Conservation (phyloP, 2,329 filamentous ascomycete species). For the Pyricularia grisea region DNA sequence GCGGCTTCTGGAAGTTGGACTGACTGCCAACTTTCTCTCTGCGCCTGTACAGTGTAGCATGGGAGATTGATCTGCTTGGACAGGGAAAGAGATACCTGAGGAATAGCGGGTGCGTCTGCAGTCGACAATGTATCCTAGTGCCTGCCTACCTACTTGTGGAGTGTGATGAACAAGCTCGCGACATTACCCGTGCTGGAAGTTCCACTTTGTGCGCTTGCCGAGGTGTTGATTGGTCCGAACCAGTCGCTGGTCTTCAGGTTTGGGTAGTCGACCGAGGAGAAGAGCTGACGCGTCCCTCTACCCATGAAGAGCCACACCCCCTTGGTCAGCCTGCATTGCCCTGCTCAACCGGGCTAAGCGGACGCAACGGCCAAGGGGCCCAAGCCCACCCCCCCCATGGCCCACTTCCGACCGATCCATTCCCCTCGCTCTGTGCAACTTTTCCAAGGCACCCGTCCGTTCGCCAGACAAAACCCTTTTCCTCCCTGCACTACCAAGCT, state of each 20-base stretch:
- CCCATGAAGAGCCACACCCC: background rate
- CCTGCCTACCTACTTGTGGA: background rate
- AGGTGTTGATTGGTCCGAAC: background rate
- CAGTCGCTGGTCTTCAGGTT: conserved; percentile 2
- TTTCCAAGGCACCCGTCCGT: conserved; percentile 4
- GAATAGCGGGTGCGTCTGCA: background rate
- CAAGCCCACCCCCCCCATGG: conserved; percentile 3
- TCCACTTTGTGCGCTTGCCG: background rate
- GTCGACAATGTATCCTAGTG: background rate
- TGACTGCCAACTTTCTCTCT: background rate
- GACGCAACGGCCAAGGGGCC: conserved; percentile 1
- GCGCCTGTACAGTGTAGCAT: background rate
- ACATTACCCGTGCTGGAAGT: background rate
- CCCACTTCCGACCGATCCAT: conserved; percentile 2
- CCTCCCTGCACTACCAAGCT: background rate
- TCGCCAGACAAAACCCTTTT: conserved; percentile 5
- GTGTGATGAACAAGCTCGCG: background rate
- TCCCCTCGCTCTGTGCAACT: background rate
- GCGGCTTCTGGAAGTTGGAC: background rate
- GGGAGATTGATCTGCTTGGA: background rate
- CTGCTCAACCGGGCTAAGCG: conserved; percentile 5
- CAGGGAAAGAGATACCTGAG: background rate
- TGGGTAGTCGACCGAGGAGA: conserved; percentile 1
- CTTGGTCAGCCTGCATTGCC: conserved; percentile 5
- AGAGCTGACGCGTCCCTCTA: conserved; percentile 7